phyloP scores from a whole-genome alignment of 2,329 filamentous ascomycete species.

The Aspergillus texensis region DNA sequence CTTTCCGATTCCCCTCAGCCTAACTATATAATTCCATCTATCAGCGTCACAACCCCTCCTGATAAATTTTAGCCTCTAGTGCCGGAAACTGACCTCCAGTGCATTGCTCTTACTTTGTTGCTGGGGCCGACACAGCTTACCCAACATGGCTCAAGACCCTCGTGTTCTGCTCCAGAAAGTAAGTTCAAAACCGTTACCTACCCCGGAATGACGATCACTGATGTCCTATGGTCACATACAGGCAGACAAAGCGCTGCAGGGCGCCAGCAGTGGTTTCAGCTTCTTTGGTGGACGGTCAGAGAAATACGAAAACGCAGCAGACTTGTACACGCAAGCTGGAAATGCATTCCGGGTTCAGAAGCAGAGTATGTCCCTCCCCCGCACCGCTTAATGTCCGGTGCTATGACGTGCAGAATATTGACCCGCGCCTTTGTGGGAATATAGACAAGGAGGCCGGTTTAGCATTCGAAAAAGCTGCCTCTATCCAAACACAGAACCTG shows the following conservation, averaged over 20 bases:
- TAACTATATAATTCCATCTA: not conserved
- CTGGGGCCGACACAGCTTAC: conserved; percentile 6
- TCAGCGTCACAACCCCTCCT: conserved; percentile 8
- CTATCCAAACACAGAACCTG: conserved; percentile 75
- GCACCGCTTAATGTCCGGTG: not conserved
- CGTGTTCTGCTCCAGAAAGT: conserved; percentile 79
- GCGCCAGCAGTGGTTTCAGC: conserved; percentile 79
- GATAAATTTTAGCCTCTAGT: not conserved
- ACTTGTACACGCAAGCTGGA: conserved; percentile 83
- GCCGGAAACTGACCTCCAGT: conserved; percentile 4
- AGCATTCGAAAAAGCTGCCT: conserved; percentile 83
- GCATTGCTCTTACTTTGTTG: conserved; percentile 2
- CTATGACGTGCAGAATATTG: conserved; percentile 2
- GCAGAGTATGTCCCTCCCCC: conserved; percentile 61
- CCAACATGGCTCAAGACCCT: conserved; percentile 73
- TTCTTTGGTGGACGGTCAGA: conserved; percentile 86
- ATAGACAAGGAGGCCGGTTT: conserved; percentile 81
- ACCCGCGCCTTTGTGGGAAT: not conserved
- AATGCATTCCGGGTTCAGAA: conserved; percentile 91
- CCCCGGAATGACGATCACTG: conserved; percentile 33
- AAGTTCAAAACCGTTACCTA: conserved; percentile 23
- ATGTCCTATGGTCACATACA: conserved; percentile 44
- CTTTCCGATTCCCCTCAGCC: not conserved
- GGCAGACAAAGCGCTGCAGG: conserved; percentile 81
- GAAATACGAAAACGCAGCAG: conserved; percentile 86